Evolutionary conservation across 371 early-diverging fungal species (phyloP).

Genomic region (Syncephalastrum contaminatum): DNA sequence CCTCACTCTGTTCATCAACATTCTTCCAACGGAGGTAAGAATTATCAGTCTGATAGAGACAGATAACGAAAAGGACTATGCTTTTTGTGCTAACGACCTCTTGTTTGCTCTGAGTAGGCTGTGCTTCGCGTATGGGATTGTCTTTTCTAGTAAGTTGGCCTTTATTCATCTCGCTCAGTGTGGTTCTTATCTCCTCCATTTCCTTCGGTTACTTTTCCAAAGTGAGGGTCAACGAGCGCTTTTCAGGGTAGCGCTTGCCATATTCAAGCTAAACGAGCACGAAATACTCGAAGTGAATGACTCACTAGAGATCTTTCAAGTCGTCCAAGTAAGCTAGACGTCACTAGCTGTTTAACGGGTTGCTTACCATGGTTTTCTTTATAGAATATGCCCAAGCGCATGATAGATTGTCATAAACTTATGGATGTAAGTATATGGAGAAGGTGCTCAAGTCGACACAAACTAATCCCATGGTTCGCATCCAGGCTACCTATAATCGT

Average conservation of each 20-base stretch:
- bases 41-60: neutral
- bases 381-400: constrained; percentile 72
- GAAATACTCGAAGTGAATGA: constrained; percentile 64
- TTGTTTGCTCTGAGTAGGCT: constrained; percentile 34
- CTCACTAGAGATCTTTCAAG: constrained; percentile 68
- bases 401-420: constrained; percentile 74
- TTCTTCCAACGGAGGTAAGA: constrained; percentile 70
- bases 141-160: constrained; percentile 63
- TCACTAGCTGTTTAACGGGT: neutral
- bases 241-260: constrained; percentile 76
- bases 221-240: constrained; percentile 81
- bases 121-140: constrained; percentile 86
- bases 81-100: neutral
- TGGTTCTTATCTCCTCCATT: too few species aligned
- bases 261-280: constrained; percentile 73
- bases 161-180: neutral
- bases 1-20: constrained; percentile 77
- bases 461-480: neutral
- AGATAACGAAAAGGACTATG: too few species aligned
- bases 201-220: neutral
- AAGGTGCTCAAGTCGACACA: neutral
- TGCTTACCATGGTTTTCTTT: neutral
- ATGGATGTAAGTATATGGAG: constrained; percentile 50
- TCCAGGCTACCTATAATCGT: constrained; percentile 45
- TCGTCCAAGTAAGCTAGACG: constrained; percentile 47